Evolutionary conservation across 2,329 filamentous ascomycete genomes (phyloP).

Genomic region (Calonectria leucothoes): DNA sequence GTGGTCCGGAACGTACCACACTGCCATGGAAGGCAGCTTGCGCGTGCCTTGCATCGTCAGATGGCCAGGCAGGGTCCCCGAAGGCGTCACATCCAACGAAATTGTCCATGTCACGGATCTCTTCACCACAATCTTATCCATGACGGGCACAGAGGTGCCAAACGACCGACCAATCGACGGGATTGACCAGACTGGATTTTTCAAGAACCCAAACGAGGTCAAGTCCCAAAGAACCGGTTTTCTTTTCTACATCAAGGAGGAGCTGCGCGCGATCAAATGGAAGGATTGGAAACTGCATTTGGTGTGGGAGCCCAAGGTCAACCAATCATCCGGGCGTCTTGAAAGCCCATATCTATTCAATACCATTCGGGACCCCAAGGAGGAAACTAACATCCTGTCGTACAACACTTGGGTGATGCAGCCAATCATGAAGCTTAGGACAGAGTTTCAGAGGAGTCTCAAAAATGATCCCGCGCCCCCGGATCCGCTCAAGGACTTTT

Average conservation of each 20-base stretch:
- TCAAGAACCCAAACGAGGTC: conserved; percentile 31
- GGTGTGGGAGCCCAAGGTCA: conserved; percentile 50
- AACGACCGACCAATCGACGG: conserved; percentile 47
- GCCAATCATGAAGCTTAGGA: conserved; percentile 42
- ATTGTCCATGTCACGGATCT: conserved; percentile 49
- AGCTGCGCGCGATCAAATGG: conserved; percentile 50
- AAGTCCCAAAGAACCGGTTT: conserved; percentile 41
- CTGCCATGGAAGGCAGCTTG: conserved; percentile 50
- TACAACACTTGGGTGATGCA: conserved; percentile 50
- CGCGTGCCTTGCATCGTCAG: conserved; percentile 50
- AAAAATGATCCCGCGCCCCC: conserved; percentile 45
- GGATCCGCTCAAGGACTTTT: conserved; percentile 43
- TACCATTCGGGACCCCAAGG: conserved; percentile 45
- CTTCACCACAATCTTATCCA: conserved; percentile 45
- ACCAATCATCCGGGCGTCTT: conserved; percentile 44
- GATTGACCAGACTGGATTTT: conserved; percentile 42
- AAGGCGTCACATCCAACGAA: conserved; percentile 41
- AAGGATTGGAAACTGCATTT: conserved; percentile 49
- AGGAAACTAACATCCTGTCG: conserved; percentile 45
- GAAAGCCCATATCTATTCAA: conserved; percentile 50
- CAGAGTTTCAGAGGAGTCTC: conserved; percentile 43
- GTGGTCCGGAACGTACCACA: conserved; percentile 50
- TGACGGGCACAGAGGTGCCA: conserved; percentile 34
- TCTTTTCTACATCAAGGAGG: conserved; percentile 49
- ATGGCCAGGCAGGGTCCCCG: conserved; percentile 46